phyloP scores from a whole-genome alignment of 805 yeast genomes.

The Starmerella ratchasimensis region DNA sequence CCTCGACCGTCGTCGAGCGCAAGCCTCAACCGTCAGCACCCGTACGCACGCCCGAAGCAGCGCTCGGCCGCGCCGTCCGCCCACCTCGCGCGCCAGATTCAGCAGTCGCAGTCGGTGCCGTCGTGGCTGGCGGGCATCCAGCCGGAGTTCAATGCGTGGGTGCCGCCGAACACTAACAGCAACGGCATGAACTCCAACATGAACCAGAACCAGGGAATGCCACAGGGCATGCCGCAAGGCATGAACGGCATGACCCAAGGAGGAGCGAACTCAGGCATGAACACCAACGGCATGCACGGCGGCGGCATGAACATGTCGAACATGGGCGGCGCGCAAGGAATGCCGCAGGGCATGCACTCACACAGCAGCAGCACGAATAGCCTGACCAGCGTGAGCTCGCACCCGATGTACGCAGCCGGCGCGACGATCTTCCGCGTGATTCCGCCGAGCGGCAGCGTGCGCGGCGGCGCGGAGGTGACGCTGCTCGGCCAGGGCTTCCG shows the following conservation, averaged over 20 bases:
- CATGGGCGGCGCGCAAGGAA: no score
- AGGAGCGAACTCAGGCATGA: no score
- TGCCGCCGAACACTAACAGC: neutral
- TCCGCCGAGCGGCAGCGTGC: conserved; percentile 88
- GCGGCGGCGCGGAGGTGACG: conserved; percentile 95
- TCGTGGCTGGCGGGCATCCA: conserved; percentile 12
- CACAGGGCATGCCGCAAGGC: no score
- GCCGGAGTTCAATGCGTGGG: neutral
- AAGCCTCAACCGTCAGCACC: conserved; percentile 1
- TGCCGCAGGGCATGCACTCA: no score
- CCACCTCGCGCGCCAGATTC: conserved; percentile 9
- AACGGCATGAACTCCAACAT: neutral
- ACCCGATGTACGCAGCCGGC: conserved; percentile 30
- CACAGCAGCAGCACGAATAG: neutral
- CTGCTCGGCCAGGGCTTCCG: conserved; percentile 76
- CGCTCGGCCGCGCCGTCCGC: neutral
- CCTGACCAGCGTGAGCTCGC: neutral
- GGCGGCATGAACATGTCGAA: neutral
- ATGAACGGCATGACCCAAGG: no score
- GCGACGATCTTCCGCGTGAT: conserved; percentile 69
- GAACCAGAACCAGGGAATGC: neutral
- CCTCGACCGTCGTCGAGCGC: neutral
- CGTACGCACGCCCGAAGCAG: conserved; percentile 2
- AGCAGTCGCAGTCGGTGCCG: conserved; percentile 10
- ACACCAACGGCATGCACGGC: neutral